Percentiles rank a stretch among this genome's conserved stretches.
Conservation (phyloP, 345 rosid species). For the Eucalyptus pauciflora region DNA sequence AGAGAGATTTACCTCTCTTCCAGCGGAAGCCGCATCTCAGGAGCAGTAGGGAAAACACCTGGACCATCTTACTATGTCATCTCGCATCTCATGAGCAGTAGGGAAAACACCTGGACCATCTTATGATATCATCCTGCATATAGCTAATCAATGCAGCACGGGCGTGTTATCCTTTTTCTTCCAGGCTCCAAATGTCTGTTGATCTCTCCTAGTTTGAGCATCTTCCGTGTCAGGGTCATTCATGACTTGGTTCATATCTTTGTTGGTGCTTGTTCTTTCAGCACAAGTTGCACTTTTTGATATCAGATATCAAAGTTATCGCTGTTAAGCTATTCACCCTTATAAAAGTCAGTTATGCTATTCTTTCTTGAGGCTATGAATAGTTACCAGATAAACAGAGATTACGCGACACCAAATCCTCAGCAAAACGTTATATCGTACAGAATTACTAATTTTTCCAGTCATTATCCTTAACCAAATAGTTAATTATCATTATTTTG, state of each 20-base stretch:
- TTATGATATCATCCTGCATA: not conserved
- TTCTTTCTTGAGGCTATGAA: not conserved
- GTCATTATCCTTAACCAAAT: not conserved
- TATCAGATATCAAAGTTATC: not conserved
- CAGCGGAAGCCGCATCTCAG: not conserved
- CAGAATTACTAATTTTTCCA: not conserved
- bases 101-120: accelerated
- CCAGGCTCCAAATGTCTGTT: not conserved
- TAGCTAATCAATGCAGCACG: not conserved
- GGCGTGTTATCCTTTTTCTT: not conserved
- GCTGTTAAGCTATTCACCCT: not conserved
- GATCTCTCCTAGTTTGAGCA: not conserved
- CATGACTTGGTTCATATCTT: not conserved
- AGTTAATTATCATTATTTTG: not conserved
- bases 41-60: accelerated
- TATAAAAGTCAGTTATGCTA: not conserved
- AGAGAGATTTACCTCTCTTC: not conserved
- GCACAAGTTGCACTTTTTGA: not conserved
- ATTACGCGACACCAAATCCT: not conserved
- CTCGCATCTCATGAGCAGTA: not conserved
- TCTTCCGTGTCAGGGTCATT: not conserved
- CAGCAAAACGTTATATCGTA: not conserved
- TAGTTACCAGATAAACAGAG: not conserved
- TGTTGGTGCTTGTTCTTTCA: not conserved
- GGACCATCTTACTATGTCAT: not conserved